Evolutionary conservation across 1,139 yeast species (phyloP).

Genomic region (Candida mesenterica): DNA sequence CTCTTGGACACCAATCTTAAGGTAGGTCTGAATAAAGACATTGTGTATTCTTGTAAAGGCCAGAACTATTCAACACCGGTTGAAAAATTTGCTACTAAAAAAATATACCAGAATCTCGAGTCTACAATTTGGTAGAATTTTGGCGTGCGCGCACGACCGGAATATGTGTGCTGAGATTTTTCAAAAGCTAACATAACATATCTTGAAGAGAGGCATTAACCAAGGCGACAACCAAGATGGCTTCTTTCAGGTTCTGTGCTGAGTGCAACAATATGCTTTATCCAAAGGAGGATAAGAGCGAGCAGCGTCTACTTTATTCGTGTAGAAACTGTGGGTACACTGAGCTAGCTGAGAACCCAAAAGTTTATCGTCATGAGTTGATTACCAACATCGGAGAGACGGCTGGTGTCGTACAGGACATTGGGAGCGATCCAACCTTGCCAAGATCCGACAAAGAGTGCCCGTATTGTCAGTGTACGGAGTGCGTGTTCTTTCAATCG

Average conservation of each 20-base stretch:
- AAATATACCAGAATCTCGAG: not conserved
- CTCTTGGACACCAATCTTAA: slow-evolving; percentile 33
- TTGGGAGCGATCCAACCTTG: slow-evolving; percentile 93
- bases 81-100: slow-evolving; percentile 2
- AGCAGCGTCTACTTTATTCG: slow-evolving; percentile 73
- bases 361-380: slow-evolving; percentile 90
- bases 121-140: slow-evolving; percentile 16
- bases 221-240: slow-evolving; percentile 44
- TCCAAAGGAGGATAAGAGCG: slow-evolving; percentile 90
- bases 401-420: slow-evolving; percentile 96
- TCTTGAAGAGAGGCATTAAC: not conserved
- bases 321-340: slow-evolving; percentile 96
- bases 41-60: slow-evolving; percentile 8
- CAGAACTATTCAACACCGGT: not conserved
- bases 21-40: slow-evolving; percentile 38
- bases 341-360: slow-evolving; percentile 84
- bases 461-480: slow-evolving; percentile 81
- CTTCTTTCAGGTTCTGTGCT: slow-evolving; percentile 89
- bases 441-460: slow-evolving; percentile 94
- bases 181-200: not conserved
- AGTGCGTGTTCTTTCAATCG: slow-evolving; percentile 94
- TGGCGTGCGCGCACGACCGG: slow-evolving; percentile 10
- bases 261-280: slow-evolving; percentile 98
- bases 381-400: slow-evolving; percentile 89
- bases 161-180: not conserved